Conservation (phyloP, 805 yeast species). For the Pichia deserticola region DNA sequence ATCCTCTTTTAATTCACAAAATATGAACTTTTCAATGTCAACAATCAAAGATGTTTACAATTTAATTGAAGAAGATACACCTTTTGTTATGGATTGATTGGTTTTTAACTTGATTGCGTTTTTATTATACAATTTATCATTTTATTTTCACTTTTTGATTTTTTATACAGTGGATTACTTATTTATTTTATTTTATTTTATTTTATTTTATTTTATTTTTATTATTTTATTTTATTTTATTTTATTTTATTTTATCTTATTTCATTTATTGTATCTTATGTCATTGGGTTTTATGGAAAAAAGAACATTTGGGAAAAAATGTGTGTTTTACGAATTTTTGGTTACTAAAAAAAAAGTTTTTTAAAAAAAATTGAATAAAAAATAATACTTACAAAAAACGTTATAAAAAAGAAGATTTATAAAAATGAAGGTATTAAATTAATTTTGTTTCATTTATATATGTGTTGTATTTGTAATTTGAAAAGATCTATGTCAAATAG, state of each 20-base stretch:
- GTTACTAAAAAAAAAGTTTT: neutral
- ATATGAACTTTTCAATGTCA: neutral
- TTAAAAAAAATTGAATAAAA: no score
- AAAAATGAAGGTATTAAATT: no score
- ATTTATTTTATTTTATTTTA: neutral
- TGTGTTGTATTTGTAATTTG: no score
- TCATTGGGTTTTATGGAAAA: neutral
- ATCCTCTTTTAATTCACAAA: constrained; percentile 13
- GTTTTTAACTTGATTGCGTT: neutral
- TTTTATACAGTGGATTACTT: neutral
- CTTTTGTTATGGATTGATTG: constrained; percentile 27
- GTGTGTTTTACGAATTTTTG: no score
- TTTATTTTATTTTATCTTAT: neutral
- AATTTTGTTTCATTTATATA: no score
- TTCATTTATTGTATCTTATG: neutral
- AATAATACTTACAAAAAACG: no score
- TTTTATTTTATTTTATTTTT: neutral
- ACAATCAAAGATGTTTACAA: constrained; percentile 6
- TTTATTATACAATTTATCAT: neutral
- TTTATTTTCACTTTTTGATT: neutral
- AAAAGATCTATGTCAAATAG: no score
- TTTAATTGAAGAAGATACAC: constrained; percentile 27
- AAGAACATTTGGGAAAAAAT: no score
- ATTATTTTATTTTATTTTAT: neutral
- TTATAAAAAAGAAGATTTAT: no score